phyloP scores from a whole-genome alignment of 768 basidiomycete species.

The Collybiopsis luxurians region DNA sequence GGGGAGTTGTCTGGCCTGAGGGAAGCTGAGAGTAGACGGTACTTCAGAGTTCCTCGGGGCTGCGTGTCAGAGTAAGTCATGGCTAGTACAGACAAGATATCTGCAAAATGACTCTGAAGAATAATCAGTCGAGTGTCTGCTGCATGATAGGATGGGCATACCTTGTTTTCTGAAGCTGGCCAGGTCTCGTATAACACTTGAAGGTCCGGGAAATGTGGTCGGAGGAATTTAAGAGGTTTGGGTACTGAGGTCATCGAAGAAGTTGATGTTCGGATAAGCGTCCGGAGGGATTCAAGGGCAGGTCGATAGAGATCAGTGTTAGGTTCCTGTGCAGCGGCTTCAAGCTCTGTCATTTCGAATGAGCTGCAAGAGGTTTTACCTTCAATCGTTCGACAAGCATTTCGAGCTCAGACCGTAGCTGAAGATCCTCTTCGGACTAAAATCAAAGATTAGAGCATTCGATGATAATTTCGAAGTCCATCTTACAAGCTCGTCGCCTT shows the following conservation, averaged over 20 bases:
- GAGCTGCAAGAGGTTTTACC: slow-evolving; percentile 41
- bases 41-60: slow-evolving; percentile 92
- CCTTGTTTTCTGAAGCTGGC: slow-evolving; percentile 76
- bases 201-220: slow-evolving; percentile 88
- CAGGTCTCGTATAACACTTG: slow-evolving; percentile 83
- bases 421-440: slow-evolving; percentile 93
- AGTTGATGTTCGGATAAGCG: slow-evolving; percentile 92
- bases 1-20: slow-evolving; percentile 62
- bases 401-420: slow-evolving; percentile 91
- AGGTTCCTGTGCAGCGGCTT: slow-evolving; percentile 64
- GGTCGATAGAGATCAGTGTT: slow-evolving; percentile 82
- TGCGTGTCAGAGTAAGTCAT: slow-evolving; percentile 99
- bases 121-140: not conserved
- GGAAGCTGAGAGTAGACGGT: slow-evolving; percentile 81
- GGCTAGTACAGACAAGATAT: slow-evolving; percentile 95
- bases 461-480: slow-evolving; percentile 14
- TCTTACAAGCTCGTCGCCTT: slow-evolving; percentile 80
- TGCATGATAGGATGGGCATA: slow-evolving; percentile 21
- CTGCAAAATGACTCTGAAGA: slow-evolving; percentile 84
- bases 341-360: slow-evolving; percentile 12
- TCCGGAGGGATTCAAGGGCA: slow-evolving; percentile 90
- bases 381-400: slow-evolving; percentile 94
- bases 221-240: slow-evolving; percentile 96
- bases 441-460: not conserved
- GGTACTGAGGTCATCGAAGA: slow-evolving; percentile 99